Percentiles rank a stretch among this genome's conserved stretches.
Conservation (phyloP, 768 basidiomycete species). For the Paxillus ammoniavirescens region DNA sequence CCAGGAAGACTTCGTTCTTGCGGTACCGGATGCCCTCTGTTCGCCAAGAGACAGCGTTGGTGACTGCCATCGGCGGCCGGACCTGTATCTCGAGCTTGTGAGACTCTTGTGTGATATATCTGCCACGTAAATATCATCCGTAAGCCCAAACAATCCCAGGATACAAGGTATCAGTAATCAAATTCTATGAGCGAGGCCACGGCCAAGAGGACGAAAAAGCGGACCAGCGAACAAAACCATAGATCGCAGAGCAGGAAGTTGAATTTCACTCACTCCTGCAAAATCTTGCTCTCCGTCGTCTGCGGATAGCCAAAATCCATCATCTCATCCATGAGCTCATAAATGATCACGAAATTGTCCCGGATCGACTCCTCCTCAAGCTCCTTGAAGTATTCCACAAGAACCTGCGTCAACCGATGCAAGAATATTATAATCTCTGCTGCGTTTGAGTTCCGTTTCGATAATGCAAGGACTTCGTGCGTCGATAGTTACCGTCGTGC, state of each 20-base stretch:
- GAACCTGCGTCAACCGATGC: conserved; percentile 87
- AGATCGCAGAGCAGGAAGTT: not conserved
- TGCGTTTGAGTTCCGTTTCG: conserved; percentile 94
- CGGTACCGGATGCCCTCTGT: conserved; percentile 96
- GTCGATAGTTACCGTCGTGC: not conserved
- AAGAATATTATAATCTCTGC: conserved; percentile 96
- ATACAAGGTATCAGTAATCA: not conserved
- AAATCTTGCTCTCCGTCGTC: conserved; percentile 98
- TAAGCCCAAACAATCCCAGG: not conserved
- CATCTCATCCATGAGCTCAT: conserved; percentile 99
- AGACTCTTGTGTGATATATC: conserved; percentile 97
- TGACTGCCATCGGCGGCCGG: conserved; percentile 93
- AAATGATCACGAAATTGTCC: conserved; percentile 99
- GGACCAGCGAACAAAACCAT: too few relatives aligned
- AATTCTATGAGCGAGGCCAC: not conserved
- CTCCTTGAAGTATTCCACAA: conserved; percentile 99
- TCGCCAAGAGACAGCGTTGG: conserved; percentile 98
- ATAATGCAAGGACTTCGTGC: conserved; percentile 82
- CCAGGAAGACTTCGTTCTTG: conserved; percentile 99
- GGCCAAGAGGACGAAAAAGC: too few relatives aligned
- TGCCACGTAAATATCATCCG: conserved; percentile 25
- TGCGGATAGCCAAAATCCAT: conserved; percentile 99
- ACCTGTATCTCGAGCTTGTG: conserved; percentile 94
- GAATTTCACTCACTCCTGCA: conserved; percentile 74
- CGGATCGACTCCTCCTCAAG: conserved; percentile 98